Evolutionary conservation across 1,284 basidiomycete species (phyloP).

Genomic region (Cystobasidiaceae sp.): DNA sequence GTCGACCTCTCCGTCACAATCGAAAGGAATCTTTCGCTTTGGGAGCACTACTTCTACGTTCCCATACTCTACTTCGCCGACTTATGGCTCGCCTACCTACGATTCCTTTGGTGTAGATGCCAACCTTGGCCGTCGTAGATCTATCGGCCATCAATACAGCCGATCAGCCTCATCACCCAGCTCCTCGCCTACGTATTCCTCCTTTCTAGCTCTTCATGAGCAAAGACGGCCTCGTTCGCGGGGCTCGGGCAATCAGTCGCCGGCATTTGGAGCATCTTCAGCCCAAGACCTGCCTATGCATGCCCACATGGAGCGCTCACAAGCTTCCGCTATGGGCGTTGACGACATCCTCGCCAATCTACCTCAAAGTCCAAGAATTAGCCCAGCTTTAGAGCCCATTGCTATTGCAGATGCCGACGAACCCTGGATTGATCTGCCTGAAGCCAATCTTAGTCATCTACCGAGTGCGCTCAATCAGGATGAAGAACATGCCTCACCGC

Average conservation of each 20-base stretch:
- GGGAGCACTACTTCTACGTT: too few relatives aligned
- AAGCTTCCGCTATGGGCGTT: neutral
- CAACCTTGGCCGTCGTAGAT: neutral
- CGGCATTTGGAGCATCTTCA: constrained; percentile 12
- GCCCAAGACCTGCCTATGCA: constrained; percentile 4
- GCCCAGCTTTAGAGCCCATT: neutral
- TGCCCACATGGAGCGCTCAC: constrained; percentile 4
- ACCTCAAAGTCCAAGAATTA: neutral
- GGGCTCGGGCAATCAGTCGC: neutral
- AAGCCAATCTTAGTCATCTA: neutral
- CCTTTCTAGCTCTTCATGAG: neutral
- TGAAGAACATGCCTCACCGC: neutral
- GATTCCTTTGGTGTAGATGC: neutral
- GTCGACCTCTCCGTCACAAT: too few relatives aligned
- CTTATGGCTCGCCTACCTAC: neutral
- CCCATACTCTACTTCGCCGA: neutral
- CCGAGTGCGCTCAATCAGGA: neutral
- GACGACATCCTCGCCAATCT: neutral
- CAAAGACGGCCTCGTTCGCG: neutral
- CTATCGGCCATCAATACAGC: neutral
- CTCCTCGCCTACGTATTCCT: neutral
- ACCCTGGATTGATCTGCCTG: constrained; percentile 20
- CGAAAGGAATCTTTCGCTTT: too few relatives aligned
- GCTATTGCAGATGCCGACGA: constrained; percentile 15
- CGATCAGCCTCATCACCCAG: neutral